Evolutionary conservation across 768 basidiomycete species (phyloP), one percentile per base, ranked within the genome.

Genomic region (Cubamyces sp.): DNA sequence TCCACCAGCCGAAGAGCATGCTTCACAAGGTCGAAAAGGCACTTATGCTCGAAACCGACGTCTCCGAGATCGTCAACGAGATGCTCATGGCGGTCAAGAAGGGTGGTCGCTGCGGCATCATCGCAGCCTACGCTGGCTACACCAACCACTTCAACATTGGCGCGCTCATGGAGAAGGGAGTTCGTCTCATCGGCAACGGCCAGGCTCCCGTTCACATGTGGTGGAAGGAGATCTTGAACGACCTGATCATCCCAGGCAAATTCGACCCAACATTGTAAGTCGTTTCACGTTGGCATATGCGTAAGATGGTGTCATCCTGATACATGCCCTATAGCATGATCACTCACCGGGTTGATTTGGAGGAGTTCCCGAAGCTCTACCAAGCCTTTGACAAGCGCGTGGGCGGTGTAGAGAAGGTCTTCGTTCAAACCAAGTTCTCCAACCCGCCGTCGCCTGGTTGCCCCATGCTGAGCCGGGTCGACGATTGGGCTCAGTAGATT

Each of bases 121-220:
- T 87, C 53, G 87, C 86, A 11, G 89, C 82, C 4, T 92, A 91
- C 67, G 78, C 84, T 6, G 87, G 85, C 0, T 86, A 78, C 73
- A 84, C 86, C 21, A 89, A 91, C 71, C 82, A 81, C 23, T 80
- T 88, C 71, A 88, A 87, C 69, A 75, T 92, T 54, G 88, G 90
- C 8, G 85, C 89, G 0, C 68, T 92, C 30, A 91, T 91, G 89
- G 88, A 92, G 77, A 87, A 87, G 72, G 89, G 89, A 9, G 75
- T 88, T 18, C 76, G 87, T 64, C 77, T 90, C 53, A 87, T 89
- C 66, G 88, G 88, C 7, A 87, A 88, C 64, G 88, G 88, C 0
- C 88, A 91, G 76, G 87, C 88, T 0, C 90, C 89, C 3, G 87
- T 90, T 1, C 88, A 88, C 68, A 79, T 80, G 50, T 90, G 88